phyloP scores from a whole-genome alignment of 768 basidiomycete species.

The Plicaturopsis crispa region DNA sequence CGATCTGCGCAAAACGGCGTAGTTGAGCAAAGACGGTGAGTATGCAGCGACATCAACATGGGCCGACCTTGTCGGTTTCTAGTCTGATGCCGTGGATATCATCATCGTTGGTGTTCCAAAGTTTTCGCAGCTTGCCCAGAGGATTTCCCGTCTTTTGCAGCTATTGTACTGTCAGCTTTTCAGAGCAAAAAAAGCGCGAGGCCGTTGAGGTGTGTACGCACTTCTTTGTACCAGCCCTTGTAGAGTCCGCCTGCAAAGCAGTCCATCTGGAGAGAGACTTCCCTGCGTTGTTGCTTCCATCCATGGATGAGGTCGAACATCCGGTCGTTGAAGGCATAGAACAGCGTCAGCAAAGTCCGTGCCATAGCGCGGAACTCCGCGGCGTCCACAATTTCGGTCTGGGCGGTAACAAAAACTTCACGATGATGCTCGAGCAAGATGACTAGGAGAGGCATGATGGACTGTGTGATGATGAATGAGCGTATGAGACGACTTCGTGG shows the following conservation, averaged over 20 bases:
- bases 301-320: slow-evolving; percentile 10
- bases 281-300: slow-evolving; percentile 18
- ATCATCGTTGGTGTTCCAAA: too few relatives aligned
- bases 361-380: slow-evolving; percentile 14
- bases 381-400: slow-evolving; percentile 7
- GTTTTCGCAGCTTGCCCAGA: too few relatives aligned
- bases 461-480: slow-evolving; percentile 5
- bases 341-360: slow-evolving; percentile 12
- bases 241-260: slow-evolving; percentile 15
- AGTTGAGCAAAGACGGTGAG: too few relatives aligned
- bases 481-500: not conserved
- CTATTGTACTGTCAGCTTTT: too few relatives aligned
- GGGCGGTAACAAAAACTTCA: slow-evolving; percentile 13
- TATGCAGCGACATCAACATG: too few relatives aligned
- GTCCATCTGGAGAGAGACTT: slow-evolving; percentile 10
- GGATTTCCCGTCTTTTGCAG: too few relatives aligned
- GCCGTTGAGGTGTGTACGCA: too few relatives aligned
- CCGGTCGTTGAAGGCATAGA: slow-evolving; percentile 12
- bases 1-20: too few relatives aligned
- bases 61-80: too few relatives aligned
- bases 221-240: slow-evolving; percentile 17
- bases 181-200: too few relatives aligned
- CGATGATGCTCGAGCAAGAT: slow-evolving; percentile 13
- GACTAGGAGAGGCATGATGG: slow-evolving; percentile 12
- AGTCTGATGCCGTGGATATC: too few relatives aligned